phyloP scores from a whole-genome alignment of 345 rosid species.

The Boechera retrofracta region DNA sequence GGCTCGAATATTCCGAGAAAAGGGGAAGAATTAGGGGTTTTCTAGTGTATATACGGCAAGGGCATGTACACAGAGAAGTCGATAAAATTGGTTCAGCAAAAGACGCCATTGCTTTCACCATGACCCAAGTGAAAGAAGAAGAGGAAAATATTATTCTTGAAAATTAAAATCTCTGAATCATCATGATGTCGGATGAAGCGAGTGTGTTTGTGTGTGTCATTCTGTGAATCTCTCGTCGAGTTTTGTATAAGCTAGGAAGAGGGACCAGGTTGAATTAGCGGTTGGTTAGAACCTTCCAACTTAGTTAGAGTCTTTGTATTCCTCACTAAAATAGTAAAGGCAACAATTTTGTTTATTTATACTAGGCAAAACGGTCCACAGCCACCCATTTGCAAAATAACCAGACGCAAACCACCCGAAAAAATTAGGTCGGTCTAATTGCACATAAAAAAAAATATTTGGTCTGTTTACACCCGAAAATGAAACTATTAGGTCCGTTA shows the following conservation, averaged over 20 bases:
- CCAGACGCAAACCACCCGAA: too few relatives aligned
- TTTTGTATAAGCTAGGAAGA: conserved; percentile 17
- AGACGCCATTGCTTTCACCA: conserved; percentile 52
- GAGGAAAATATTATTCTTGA: background rate
- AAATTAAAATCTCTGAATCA: conserved; percentile 22
- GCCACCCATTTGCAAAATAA: too few relatives aligned
- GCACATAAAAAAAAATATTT: too few relatives aligned
- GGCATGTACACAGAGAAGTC: conserved; percentile 50
- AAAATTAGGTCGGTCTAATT: too few relatives aligned
- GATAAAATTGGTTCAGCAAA: conserved; percentile 47
- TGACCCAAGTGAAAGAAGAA: background rate
- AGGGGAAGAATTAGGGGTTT: conserved; percentile 48
- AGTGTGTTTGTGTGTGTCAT: background rate
- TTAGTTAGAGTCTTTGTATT: too few relatives aligned
- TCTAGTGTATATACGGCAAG: conserved; percentile 48
- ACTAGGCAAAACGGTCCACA: too few relatives aligned
- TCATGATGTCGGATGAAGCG: conserved; percentile 13
- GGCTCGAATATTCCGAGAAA: conserved; percentile 39
- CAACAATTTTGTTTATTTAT: background rate
- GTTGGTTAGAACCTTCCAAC: too few relatives aligned
- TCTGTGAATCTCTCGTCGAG: conserved; percentile 12
- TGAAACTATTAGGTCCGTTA: too few relatives aligned
- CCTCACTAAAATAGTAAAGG: too few relatives aligned
- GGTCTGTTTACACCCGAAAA: too few relatives aligned
- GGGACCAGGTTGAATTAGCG: too few relatives aligned